Evolutionary conservation across 2,329 filamentous ascomycete species (phyloP).

Genomic region (Bipolaris zeicola): DNA sequence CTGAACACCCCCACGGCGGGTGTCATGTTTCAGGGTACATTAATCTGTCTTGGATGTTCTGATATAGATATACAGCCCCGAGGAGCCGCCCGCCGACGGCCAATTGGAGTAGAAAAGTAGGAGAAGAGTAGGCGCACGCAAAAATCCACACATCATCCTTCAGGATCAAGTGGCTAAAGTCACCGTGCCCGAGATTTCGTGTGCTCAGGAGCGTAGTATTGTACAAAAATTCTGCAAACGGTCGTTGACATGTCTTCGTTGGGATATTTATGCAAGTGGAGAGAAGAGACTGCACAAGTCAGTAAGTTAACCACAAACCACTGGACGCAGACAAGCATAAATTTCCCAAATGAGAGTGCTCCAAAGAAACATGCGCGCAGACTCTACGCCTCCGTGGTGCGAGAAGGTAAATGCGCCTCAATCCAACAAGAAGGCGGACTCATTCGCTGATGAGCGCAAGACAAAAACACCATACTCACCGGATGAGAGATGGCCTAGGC

Average conservation of each 20-base stretch:
- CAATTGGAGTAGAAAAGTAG: conserved; percentile 26
- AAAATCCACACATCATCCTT: conserved; percentile 4
- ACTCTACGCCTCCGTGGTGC: background rate
- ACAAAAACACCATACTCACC: conserved; percentile 53
- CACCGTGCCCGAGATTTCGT: conserved; percentile 25
- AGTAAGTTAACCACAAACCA: conserved; percentile 16
- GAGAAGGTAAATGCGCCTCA: background rate
- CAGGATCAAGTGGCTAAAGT: conserved; percentile 15
- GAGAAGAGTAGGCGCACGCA: conserved; percentile 13
- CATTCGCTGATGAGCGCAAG: background rate
- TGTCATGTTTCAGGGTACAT: conserved; percentile 16
- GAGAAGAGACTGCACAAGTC: conserved; percentile 45
- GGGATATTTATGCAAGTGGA: conserved; percentile 41
- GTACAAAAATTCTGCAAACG: conserved; percentile 33
- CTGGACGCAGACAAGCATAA: background rate
- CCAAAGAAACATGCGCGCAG: background rate
- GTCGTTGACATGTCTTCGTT: conserved; percentile 21
- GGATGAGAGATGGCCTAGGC: conserved; percentile 80
- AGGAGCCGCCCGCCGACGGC: conserved; percentile 19
- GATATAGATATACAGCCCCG: conserved; percentile 26
- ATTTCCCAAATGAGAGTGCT: background rate
- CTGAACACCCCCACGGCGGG: conserved; percentile 18
- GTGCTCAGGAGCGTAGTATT: conserved; percentile 38
- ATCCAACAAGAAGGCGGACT: background rate
- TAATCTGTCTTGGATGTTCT: conserved; percentile 16